Base-by-base conservation (phyloP, 352 stramenopile species). In the Hyphochytrium catenoides region DNA sequence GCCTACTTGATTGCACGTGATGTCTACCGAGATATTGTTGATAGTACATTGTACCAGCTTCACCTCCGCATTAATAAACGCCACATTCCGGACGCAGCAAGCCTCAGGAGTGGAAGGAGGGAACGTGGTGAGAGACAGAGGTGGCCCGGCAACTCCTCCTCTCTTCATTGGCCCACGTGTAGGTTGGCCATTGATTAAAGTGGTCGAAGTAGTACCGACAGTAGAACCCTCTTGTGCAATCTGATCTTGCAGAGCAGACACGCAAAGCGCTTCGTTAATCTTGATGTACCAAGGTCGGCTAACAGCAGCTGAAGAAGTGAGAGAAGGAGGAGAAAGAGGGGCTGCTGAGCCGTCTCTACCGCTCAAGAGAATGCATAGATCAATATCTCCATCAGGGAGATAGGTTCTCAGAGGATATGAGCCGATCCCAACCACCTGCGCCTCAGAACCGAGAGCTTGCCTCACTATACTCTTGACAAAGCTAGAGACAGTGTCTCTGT, bases 401-500 rank as follows among this genome's bases (percentile, higher is more conserved):
- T 86, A 90, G 26, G 71, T 84, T 43, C 83, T 82, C 56, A 87
- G 78, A 5, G 74, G 71, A 26, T 79, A 88, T 2, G 68, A 79
- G 7, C 73, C 73, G 8, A 57, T 39, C 5, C 43, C 43, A 30
- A 57, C 56, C 29, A 43, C 50, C 43, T 57, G 50, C 12, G 50
- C 50, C 17, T 44, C 50, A 14, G n/a, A n/a, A n/a, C n/a, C n/a
- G n/a, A n/a, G n/a, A n/a, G n/a, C n/a, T n/a, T n/a, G n/a, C n/a
- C n/a, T n/a, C n/a, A n/a, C n/a, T n/a, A n/a, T n/a, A n/a, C n/a
- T n/a, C n/a, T n/a, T n/a, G n/a, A n/a, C n/a, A n/a, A n/a, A n/a
- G n/a, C n/a, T n/a, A n/a, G n/a, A n/a, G n/a, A n/a, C n/a, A n/a
- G n/a, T n/a, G n/a, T n/a, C n/a, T n/a, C n/a, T n/a, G n/a, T n/a